A percentile compares a stretch with the other conserved stretches of the same genome.
These are phyloP conservation scores for Boletus rubescentipes DNA, from an alignment of 768 basidiomycete species.

Conservation along the genomic window DNA sequence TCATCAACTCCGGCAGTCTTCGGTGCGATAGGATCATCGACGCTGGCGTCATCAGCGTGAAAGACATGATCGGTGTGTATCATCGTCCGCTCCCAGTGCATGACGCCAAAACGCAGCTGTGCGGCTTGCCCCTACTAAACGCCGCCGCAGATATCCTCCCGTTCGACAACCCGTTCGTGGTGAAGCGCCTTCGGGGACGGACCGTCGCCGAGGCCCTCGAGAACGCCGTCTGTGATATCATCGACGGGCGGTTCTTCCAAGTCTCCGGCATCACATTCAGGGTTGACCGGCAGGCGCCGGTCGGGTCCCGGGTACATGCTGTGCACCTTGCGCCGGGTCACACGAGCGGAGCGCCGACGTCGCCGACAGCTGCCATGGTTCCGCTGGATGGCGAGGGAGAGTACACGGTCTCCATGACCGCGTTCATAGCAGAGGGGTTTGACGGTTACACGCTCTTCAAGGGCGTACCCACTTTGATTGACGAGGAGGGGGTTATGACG, in stretches of 20 bases:
- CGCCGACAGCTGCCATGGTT: not conserved
- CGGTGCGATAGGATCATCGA: constrained; percentile 9
- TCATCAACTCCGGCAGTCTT: constrained; percentile 3
- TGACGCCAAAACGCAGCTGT: not conserved
- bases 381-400: not conserved
- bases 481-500: constrained; percentile 2
- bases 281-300: not conserved
- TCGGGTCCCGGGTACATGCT: constrained; percentile 1
- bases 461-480: not conserved
- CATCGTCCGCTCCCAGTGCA: not conserved
- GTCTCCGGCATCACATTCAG: not conserved
- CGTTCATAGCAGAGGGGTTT: constrained; percentile 13
- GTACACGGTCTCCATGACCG: constrained; percentile 6
- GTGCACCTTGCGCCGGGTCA: constrained; percentile 4
- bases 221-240: constrained; percentile 2
- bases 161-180: constrained; percentile 8
- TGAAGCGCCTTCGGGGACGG: constrained; percentile 1
- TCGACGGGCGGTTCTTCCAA: constrained; percentile 8
- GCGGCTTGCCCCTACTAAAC: not conserved
- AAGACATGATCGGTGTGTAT: constrained; percentile 16
- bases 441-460: constrained; percentile 10
- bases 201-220: constrained; percentile 9
- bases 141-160: not conserved
- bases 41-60: not conserved
- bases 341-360: not conserved